These are phyloP conservation scores for Sordariomycetes sp. DNA, from an alignment of 2,329 filamentous ascomycete genomes.

Conservation along the genomic window DNA sequence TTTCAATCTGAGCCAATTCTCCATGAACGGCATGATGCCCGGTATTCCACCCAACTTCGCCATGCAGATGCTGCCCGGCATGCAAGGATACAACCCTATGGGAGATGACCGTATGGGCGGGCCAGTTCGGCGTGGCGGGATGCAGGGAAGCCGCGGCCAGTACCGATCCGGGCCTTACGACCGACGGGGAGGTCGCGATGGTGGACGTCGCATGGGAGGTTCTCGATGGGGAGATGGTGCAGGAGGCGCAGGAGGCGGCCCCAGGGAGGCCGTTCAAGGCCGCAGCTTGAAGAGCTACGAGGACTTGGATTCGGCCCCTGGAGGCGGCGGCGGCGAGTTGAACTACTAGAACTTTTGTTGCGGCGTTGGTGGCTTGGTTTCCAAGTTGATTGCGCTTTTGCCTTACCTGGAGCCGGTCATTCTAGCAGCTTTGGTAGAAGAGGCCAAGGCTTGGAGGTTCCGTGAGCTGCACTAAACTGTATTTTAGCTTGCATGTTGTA, in stretches of 20 bases:
- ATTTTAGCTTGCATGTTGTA: too few species aligned
- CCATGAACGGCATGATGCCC: slow-evolving; percentile 51
- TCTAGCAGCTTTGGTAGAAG: too few species aligned
- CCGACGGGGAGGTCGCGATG: slow-evolving; percentile 44
- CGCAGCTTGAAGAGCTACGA: slow-evolving; percentile 95
- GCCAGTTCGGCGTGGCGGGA: slow-evolving; percentile 59
- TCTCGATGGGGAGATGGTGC: slow-evolving; percentile 68
- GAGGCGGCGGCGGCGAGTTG: slow-evolving; percentile 69
- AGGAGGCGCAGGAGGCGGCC: slow-evolving; percentile 68
- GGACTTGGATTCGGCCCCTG: slow-evolving; percentile 80
- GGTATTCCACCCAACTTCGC: slow-evolving; percentile 45
- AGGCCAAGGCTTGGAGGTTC: too few species aligned
- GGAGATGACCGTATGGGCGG: slow-evolving; percentile 57
- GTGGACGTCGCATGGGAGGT: slow-evolving; percentile 34
- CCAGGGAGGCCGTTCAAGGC: slow-evolving; percentile 84
- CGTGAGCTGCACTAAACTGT: too few species aligned
- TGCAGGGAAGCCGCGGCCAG: slow-evolving; percentile 37
- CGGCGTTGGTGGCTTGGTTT: too few species aligned
- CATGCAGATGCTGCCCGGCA: slow-evolving; percentile 46
- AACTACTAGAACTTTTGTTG: slow-evolving; percentile 90
- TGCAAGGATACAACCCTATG: slow-evolving; percentile 36
- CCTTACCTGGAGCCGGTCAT: too few species aligned
- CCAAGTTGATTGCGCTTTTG: too few species aligned
- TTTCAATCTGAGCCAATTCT: slow-evolving; percentile 74
- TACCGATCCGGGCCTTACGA: slow-evolving; percentile 68